A percentile compares a stretch with the other conserved stretches of the same genome.
phyloP scores from a whole-genome alignment of 495 filamentous ascomycete genomes.

The Penicillium arizonense region DNA sequence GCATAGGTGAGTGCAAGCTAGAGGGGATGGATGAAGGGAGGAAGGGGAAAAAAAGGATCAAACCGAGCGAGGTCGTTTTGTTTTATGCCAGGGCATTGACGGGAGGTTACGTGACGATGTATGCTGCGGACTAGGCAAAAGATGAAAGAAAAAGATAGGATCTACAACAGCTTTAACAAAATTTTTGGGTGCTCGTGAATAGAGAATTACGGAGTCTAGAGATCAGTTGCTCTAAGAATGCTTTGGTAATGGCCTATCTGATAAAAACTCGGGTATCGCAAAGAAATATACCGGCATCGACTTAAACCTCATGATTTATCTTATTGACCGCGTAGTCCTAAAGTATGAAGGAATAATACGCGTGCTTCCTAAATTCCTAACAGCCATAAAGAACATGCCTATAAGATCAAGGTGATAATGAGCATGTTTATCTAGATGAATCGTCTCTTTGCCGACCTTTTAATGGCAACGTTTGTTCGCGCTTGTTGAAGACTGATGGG shows the following conservation, averaged over 20 bases:
- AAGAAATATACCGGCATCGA: background rate
- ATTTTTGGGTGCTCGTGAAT: background rate
- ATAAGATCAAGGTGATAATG: background rate
- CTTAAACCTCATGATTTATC: background rate
- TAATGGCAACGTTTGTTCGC: background rate
- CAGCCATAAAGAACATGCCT: background rate
- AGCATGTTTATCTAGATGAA: slow-evolving; percentile 3
- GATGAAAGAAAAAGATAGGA: background rate
- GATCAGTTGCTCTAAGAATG: background rate
- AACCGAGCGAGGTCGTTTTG: too few relatives aligned
- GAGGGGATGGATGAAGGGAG: too few relatives aligned
- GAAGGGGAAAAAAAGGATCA: too few relatives aligned
- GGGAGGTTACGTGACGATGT: too few relatives aligned
- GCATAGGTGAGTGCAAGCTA: too few relatives aligned
- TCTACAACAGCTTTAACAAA: background rate
- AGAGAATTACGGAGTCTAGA: background rate
- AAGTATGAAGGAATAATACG: background rate
- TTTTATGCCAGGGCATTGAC: too few relatives aligned
- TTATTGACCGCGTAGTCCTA: background rate
- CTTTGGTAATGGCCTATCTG: background rate
- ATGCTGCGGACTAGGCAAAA: background rate
- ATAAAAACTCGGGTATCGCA: background rate
- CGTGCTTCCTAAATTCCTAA: background rate
- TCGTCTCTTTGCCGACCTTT: background rate
- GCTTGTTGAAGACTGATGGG: background rate